Evolutionary conservation across 2,329 filamentous ascomycete species (phyloP).

Genomic region (Stagonosporopsis rhizophila): DNA sequence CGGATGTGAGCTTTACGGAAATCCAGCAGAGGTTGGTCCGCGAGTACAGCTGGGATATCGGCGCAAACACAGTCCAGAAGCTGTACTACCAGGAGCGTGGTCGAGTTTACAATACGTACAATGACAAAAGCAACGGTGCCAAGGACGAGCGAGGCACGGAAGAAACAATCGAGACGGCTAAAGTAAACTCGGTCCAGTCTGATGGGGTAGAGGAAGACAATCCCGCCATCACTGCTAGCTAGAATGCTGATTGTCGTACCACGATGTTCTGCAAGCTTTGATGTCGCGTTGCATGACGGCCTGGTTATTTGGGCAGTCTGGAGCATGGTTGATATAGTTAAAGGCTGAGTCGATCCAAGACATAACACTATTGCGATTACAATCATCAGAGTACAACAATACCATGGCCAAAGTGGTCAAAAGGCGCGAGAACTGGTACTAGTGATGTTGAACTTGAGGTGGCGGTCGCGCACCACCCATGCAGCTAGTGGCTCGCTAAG

Average conservation of each 20-base stretch:
- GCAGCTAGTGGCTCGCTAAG: constrained; percentile 32
- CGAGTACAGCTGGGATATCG: constrained; percentile 20
- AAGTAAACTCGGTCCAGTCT: neutral
- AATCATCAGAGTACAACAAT: neutral
- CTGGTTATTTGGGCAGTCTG: neutral
- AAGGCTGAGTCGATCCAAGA: neutral
- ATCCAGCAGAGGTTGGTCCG: constrained; percentile 22
- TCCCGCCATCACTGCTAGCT: neutral
- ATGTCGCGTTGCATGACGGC: neutral
- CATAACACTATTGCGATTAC: neutral
- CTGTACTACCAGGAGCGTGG: constrained; percentile 17
- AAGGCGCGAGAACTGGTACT: neutral
- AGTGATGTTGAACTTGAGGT: neutral
- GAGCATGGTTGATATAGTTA: neutral
- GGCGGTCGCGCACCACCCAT: constrained; percentile 12
- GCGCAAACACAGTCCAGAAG: constrained; percentile 23
- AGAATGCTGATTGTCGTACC: neutral
- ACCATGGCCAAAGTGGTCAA: neutral
- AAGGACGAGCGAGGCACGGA: neutral
- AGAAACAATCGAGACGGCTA: neutral
- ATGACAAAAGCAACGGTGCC: neutral
- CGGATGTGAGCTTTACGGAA: constrained; percentile 13
- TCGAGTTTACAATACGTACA: constrained; percentile 16
- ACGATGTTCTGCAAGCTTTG: neutral
- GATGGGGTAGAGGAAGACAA: neutral